A percentile compares a stretch with the other conserved stretches of the same genome.
phyloP scores from a whole-genome alignment of 1,139 yeast species.

The Magnusiomyces fungicola region DNA sequence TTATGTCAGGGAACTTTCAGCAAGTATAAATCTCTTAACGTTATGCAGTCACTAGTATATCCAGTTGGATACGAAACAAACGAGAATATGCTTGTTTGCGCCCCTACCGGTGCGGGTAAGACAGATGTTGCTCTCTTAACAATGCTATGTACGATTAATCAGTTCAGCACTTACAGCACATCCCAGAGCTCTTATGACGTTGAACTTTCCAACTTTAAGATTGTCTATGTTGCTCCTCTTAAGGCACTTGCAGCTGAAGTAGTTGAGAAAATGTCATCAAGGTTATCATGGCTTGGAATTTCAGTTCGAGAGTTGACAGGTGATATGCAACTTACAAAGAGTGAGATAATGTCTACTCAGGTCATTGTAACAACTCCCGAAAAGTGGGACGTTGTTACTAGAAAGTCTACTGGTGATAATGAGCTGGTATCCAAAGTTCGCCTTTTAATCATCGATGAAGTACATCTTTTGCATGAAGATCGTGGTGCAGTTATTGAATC shows the following conservation, averaged over 20 bases:
- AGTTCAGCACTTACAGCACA: conserved; percentile 43
- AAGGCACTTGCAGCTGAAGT: conserved; percentile 97
- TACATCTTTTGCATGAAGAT: conserved; percentile 92
- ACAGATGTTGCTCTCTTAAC: conserved; percentile 92
- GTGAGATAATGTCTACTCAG: conserved; percentile 80
- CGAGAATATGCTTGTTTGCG: conserved; percentile 95
- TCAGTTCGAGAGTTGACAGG: conserved; percentile 89
- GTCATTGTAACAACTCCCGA: conserved; percentile 95
- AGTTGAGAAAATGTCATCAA: conserved; percentile 77
- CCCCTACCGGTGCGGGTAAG: conserved; percentile 99
- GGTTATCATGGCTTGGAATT: conserved; percentile 78
- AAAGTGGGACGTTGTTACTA: conserved; percentile 97
- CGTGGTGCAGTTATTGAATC: conserved; percentile 97
- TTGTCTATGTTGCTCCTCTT: conserved; percentile 91
- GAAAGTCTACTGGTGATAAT: conserved; percentile 79
- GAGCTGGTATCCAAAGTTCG: conserved; percentile 82
- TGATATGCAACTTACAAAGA: conserved; percentile 87
- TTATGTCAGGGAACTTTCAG: conserved; percentile 81
- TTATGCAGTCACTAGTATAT: conserved; percentile 85
- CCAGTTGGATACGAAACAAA: conserved; percentile 91
- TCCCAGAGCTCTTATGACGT: conserved; percentile 54
- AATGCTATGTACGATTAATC: conserved; percentile 72
- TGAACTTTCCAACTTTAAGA: conserved; percentile 76
- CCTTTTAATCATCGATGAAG: conserved; percentile 87
- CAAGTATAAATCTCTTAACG: conserved; percentile 68